These are phyloP conservation scores for Rosellinia necatrix DNA, from an alignment of 2,329 filamentous ascomycete species.

Conservation along the genomic window DNA sequence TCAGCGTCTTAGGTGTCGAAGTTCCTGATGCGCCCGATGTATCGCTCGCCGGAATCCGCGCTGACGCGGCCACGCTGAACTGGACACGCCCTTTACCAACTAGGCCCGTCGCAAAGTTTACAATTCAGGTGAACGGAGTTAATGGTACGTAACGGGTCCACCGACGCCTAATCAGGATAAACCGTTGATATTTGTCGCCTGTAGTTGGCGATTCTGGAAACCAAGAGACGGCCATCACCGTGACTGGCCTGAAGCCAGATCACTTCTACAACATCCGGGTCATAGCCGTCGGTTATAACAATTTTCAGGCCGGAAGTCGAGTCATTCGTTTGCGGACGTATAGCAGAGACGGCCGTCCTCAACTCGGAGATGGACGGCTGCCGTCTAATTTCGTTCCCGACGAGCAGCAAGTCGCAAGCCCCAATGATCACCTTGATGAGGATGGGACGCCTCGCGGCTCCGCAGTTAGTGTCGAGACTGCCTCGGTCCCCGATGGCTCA, in stretches of 20 bases:
- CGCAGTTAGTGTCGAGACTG: constrained; percentile 65
- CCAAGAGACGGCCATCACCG: constrained; percentile 85
- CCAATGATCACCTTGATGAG: constrained; percentile 54
- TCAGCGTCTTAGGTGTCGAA: constrained; percentile 89
- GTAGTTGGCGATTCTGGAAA: constrained; percentile 83
- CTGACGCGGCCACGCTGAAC: constrained; percentile 85
- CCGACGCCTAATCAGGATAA: constrained; percentile 7
- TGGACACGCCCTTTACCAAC: constrained; percentile 77
- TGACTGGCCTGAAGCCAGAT: constrained; percentile 82
- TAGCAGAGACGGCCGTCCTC: constrained; percentile 65
- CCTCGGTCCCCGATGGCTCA: constrained; percentile 64
- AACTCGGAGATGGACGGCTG: constrained; percentile 59
- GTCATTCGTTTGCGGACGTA: constrained; percentile 84
- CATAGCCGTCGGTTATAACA: constrained; percentile 86
- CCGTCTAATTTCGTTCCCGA: constrained; percentile 61
- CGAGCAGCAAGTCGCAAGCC: constrained; percentile 49
- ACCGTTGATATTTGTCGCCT: constrained; percentile 24
- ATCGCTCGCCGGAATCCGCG: constrained; percentile 85
- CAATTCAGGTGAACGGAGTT: constrained; percentile 91
- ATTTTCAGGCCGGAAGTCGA: constrained; percentile 88
- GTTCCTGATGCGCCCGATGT: constrained; percentile 89
- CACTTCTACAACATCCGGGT: constrained; percentile 94
- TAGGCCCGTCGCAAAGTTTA: constrained; percentile 78
- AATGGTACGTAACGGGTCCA: constrained; percentile 64
- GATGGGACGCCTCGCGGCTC: constrained; percentile 53